phyloP scores from a whole-genome alignment of 1,139 yeast species.

The Saccharomyces pastorianus region DNA sequence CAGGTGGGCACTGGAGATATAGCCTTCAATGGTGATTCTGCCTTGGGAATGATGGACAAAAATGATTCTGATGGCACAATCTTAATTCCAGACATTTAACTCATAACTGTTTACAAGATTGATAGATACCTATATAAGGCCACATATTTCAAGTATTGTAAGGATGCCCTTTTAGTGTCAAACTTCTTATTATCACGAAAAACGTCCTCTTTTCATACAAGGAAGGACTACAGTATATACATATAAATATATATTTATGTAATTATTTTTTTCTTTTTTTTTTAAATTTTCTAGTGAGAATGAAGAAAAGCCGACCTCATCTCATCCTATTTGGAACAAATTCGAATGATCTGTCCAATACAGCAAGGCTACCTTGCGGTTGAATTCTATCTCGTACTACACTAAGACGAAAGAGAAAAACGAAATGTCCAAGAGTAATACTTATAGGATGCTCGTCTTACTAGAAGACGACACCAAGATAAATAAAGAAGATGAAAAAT shows the following conservation, averaged over 20 bases:
- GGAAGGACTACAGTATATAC: not conserved
- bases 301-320: not conserved
- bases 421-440: constrained; percentile 6
- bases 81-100: constrained; percentile 2
- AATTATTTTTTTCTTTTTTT: not conserved
- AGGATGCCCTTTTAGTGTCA: not conserved
- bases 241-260: no score
- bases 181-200: not conserved
- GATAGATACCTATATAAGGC: not conserved
- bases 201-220: not conserved
- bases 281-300: not conserved
- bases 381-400: not conserved
- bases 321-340: not conserved
- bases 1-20: constrained; percentile 29
- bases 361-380: not conserved
- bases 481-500: constrained; percentile 4
- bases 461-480: constrained; percentile 14
- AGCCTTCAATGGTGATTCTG: not conserved
- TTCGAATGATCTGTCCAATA: not conserved
- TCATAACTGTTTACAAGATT: not conserved
- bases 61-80: constrained; percentile 4
- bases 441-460: constrained; percentile 22
- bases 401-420: not conserved
- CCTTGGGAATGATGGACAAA: not conserved
- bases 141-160: not conserved